Percentiles rank a stretch among this genome's conserved stretches.
Conservation (phyloP, 73 alveolate species). For the Paramecium sexaurelia region DNA sequence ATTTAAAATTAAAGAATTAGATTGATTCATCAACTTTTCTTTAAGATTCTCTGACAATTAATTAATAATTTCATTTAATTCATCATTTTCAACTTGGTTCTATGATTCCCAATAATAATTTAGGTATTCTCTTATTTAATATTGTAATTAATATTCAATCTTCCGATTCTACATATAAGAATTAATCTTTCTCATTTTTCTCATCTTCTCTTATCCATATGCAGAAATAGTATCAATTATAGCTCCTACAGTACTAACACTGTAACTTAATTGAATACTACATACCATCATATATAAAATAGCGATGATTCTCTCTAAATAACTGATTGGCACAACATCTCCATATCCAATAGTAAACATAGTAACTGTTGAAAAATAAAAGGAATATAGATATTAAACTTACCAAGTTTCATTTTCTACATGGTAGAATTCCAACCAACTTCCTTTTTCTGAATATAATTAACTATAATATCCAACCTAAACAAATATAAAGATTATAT, state of each 20-base stretch:
- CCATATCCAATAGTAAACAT: slow-evolving; percentile 71
- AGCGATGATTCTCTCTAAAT: slow-evolving; percentile 37
- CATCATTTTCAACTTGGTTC: slow-evolving; percentile 32
- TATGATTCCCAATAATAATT: slow-evolving; percentile 43
- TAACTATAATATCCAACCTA: slow-evolving; percentile 38
- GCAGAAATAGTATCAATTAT: slow-evolving; percentile 56
- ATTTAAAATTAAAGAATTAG: slow-evolving; percentile 11
- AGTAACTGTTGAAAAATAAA: slow-evolving; percentile 60
- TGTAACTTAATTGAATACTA: slow-evolving; percentile 49
- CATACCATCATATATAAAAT: slow-evolving; percentile 57
- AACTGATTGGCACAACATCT: slow-evolving; percentile 55
- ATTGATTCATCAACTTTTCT: slow-evolving; percentile 15
- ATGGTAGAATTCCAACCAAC: not conserved
- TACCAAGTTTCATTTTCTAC: not conserved
- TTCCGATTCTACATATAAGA: slow-evolving; percentile 59
- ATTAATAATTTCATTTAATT: slow-evolving; percentile 27
- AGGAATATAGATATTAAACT: slow-evolving; percentile 49
- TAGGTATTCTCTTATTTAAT: slow-evolving; percentile 32
- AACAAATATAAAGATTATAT: not conserved
- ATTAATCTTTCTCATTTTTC: slow-evolving; percentile 36
- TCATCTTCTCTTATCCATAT: slow-evolving; percentile 56
- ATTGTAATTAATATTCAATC: slow-evolving; percentile 34
- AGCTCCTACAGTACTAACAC: slow-evolving; percentile 62
- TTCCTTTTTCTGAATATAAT: not conserved
- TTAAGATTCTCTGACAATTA: not conserved